Conservation (phyloP, 2,329 filamentous ascomycete species). For the Pseudogymnoascus sp. region DNA sequence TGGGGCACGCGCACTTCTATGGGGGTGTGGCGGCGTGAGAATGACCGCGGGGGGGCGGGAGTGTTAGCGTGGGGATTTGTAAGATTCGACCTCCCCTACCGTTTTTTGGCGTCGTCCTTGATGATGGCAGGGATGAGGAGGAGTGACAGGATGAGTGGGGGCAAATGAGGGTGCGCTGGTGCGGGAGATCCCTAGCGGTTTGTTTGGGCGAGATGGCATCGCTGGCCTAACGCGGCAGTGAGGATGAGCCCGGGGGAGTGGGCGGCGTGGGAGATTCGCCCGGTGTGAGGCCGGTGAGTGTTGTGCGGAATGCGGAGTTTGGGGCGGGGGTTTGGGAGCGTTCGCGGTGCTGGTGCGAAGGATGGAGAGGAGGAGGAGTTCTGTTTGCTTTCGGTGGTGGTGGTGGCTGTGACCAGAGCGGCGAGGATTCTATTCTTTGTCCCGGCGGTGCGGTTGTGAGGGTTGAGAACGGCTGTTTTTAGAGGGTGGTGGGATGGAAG, state of each 20-base stretch:
- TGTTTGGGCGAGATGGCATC: neutral
- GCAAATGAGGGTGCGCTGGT: neutral
- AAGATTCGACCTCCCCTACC: neutral
- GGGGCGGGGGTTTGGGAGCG: neutral
- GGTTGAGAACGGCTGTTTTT: conserved; percentile 6
- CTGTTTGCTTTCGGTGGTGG: neutral
- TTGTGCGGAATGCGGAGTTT: neutral
- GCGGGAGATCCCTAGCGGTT: neutral
- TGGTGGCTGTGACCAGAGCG: conserved; percentile 6
- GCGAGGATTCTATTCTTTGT: neutral
- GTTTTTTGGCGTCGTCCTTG: too few relatives aligned
- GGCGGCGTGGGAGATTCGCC: neutral
- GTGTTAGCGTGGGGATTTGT: neutral
- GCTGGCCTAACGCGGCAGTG: neutral
- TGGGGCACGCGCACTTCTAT: neutral
- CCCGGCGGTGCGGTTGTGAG: neutral
- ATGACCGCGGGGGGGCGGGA: neutral
- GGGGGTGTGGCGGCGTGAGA: neutral
- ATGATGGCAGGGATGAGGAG: neutral
- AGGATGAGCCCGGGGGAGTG: neutral
- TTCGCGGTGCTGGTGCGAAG: neutral
- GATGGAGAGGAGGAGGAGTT: neutral
- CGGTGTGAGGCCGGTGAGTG: neutral
- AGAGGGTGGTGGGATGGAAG: neutral
- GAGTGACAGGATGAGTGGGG: neutral